Evolutionary conservation across 2,329 filamentous ascomycete species (phyloP), one percentile per base, ranked within the genome.

Genomic region (Ophiostoma fasciatum): DNA sequence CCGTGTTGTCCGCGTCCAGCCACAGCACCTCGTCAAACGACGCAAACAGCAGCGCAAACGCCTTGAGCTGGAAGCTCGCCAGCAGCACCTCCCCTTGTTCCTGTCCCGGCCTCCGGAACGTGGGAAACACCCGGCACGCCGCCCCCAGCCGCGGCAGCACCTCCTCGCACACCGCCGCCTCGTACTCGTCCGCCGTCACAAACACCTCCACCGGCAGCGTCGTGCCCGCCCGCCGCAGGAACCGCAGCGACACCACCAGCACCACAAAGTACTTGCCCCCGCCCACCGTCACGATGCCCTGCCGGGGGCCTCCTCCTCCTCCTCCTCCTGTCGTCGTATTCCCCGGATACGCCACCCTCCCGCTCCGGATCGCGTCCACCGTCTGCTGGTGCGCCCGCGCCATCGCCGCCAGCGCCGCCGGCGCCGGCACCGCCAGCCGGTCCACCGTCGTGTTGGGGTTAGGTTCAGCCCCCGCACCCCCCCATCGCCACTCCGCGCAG

Each of bases 21-120:
- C 69, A 71, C 13, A 75, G 55, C 6, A 71, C 59, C 35, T 72
- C 61, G 48, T 74, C 64, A 43, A 74, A 75, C 4, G 68, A 64
- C 1, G 70, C 72, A 43, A 73, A 69, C 3, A 75, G 55, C 13
- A 74, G 59, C 3, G 69, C 60, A 44, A 73, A 64, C 23, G 65
- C 57, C 48, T 74, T 74, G 52, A 66, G 65, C 46, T 74, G 69
- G 47, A 62, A 71, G 28, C 63, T 55, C 36, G 60, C 54, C 2
- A 54, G 43, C 13, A 9, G 11, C 20, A n/a, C 18, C n/a, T 4
- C 13, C n/a, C 4, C 9, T 1, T 1, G 21, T 36, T 33, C 10
- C 12, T 6, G 29, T 33, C 28, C 37, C 43, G 9, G 26, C 40
- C 18, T 27, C 41, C 4, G 19, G 45, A 49, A 21, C 51, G 38